Conservation (phyloP, 371 early-diverging fungal genomes). For the Mucor indicus region DNA sequence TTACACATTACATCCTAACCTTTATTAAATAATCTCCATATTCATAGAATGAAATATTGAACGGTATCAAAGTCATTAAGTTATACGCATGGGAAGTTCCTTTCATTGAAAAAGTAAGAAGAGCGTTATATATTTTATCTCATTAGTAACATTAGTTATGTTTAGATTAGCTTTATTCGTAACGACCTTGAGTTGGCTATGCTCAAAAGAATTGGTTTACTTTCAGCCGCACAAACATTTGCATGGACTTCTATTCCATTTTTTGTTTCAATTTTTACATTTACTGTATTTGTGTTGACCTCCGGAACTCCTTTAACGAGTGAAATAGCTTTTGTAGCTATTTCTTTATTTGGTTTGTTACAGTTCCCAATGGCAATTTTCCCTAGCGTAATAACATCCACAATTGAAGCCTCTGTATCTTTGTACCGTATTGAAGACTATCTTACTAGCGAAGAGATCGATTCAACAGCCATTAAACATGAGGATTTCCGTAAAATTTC, state of each 20-base stretch:
- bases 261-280: conserved; percentile 75
- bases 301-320: conserved; percentile 56
- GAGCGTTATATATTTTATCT: too few species aligned
- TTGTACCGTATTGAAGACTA: conserved; percentile 67
- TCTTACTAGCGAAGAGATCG: conserved; percentile 66
- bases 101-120: conserved; percentile 27
- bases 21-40: background rate
- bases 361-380: conserved; percentile 79
- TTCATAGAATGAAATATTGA: conserved; percentile 37
- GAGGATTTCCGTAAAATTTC: conserved; percentile 21
- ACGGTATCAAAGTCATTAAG: conserved; percentile 50
- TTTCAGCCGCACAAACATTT: conserved; percentile 50
- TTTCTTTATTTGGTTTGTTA: conserved; percentile 84
- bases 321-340: conserved; percentile 71
- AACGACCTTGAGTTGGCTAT: conserved; percentile 64
- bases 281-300: conserved; percentile 60
- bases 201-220: conserved; percentile 58
- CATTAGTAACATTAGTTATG: too few species aligned
- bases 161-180: conserved; percentile 59
- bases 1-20: background rate
- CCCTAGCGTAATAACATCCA: conserved; percentile 39
- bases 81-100: conserved; percentile 39
- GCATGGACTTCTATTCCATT: conserved; percentile 72
- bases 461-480: conserved; percentile 51
- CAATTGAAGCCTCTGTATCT: conserved; percentile 76